These are phyloP conservation scores for Cryptosporidium xiaoi DNA, from an alignment of 169 alveolate genomes.

Conservation along the genomic window DNA sequence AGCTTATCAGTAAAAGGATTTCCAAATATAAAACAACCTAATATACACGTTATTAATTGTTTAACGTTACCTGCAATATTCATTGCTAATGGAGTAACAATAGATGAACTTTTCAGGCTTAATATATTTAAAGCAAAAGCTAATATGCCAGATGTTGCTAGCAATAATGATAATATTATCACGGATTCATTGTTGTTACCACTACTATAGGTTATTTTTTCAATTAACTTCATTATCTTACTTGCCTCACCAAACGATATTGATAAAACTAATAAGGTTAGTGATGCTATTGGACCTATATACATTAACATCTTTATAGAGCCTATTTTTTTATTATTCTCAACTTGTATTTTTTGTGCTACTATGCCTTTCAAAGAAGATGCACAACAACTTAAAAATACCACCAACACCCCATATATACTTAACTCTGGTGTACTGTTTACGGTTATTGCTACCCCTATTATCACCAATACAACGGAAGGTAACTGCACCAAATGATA, in stretches of 20 bases:
- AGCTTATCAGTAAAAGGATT: conserved; percentile 35
- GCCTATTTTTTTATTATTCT: conserved; percentile 6
- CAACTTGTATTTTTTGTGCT: conserved; percentile 68
- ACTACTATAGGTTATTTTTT: not conserved
- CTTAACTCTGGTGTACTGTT: conserved; percentile 43
- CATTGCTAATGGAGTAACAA: conserved; percentile 66
- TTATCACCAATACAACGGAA: conserved; percentile 42
- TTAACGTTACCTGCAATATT: conserved; percentile 76
- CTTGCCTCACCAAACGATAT: conserved; percentile 26
- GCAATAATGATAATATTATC: not conserved
- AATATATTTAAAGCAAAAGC: conserved; percentile 56
- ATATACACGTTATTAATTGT: conserved; percentile 55
- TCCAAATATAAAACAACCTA: conserved; percentile 51
- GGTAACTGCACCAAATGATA: conserved; percentile 56
- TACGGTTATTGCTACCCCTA: conserved; percentile 75
- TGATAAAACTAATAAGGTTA: conserved; percentile 26
- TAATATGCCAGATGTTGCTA: conserved; percentile 34
- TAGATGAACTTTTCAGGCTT: conserved; percentile 31
- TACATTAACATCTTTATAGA: conserved; percentile 57
- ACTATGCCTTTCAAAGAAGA: conserved; percentile 68
- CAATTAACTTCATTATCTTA: no score
- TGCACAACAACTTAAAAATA: conserved; percentile 43
- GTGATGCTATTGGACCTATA: conserved; percentile 58
- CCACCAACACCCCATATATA: conserved; percentile 36
- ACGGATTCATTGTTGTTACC: not conserved